phyloP scores from a whole-genome alignment of 2,329 filamentous ascomycete species.

The Cytospora mali region DNA sequence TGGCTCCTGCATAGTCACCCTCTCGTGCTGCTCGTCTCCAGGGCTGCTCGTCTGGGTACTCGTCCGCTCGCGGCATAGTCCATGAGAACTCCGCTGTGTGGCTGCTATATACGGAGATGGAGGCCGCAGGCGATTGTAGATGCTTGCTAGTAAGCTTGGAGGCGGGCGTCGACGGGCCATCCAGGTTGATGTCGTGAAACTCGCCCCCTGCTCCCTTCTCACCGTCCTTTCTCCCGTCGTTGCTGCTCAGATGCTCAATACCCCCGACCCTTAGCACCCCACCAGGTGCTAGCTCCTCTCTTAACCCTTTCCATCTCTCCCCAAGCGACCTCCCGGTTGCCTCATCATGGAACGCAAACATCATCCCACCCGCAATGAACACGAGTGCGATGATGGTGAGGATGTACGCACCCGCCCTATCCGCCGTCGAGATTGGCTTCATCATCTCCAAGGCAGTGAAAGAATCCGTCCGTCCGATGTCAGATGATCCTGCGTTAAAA shows the following conservation, averaged over 20 bases:
- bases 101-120: constrained; percentile 9
- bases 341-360: constrained; percentile 26
- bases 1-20: constrained; percentile 25
- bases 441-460: constrained; percentile 31
- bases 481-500: constrained; percentile 47
- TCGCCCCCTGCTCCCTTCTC: not conserved
- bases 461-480: constrained; percentile 45
- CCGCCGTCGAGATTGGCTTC: constrained; percentile 55
- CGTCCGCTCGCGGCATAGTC: not conserved
- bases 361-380: constrained; percentile 17
- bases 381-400: constrained; percentile 46
- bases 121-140: not conserved
- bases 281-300: not conserved
- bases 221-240: not conserved
- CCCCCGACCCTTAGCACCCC: not conserved
- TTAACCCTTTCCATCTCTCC: constrained; percentile 19
- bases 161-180: constrained; percentile 13
- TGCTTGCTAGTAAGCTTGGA: not conserved
- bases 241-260: not conserved
- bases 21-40: constrained; percentile 24
- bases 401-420: constrained; percentile 70
- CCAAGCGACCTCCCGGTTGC: not conserved
- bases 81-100: not conserved
- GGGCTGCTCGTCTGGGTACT: constrained; percentile 23
- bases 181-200: constrained; percentile 7